phyloP scores from a whole-genome alignment of 139 green algal genomes.

The Pseudopediastrum boryanum region DNA sequence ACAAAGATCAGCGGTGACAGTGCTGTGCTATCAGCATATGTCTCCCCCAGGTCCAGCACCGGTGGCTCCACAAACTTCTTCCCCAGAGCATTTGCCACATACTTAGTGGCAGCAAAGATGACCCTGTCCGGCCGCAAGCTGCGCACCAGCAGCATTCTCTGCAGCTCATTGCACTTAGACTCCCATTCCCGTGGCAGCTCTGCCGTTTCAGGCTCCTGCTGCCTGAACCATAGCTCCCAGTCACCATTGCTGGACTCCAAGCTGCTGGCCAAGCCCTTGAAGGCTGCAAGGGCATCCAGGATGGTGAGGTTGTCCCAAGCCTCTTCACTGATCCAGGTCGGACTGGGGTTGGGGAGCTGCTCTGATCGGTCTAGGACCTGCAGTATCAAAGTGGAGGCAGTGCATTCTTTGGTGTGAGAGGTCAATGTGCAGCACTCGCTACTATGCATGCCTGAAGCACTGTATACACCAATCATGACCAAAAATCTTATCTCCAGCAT shows the following conservation, averaged over 20 bases:
- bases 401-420: too few species aligned
- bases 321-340: slow-evolving; percentile 75
- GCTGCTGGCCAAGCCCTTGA: slow-evolving; percentile 63
- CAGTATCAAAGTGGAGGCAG: not conserved
- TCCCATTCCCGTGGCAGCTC: slow-evolving; percentile 87
- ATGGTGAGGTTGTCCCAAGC: slow-evolving; percentile 84
- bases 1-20: slow-evolving; percentile 84
- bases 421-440: too few species aligned
- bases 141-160: slow-evolving; percentile 78
- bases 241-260: slow-evolving; percentile 51
- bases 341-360: slow-evolving; percentile 71
- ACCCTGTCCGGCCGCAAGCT: slow-evolving; percentile 79
- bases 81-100: slow-evolving; percentile 81
- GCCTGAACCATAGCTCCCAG: slow-evolving; percentile 74
- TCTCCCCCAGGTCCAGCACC: slow-evolving; percentile 83
- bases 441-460: too few species aligned
- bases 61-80: slow-evolving; percentile 84
- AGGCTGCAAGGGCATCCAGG: slow-evolving; percentile 76
- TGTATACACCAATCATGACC: too few species aligned
- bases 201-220: slow-evolving; percentile 67
- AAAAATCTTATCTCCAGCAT: too few species aligned
- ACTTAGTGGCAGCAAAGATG: slow-evolving; percentile 75
- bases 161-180: slow-evolving; percentile 81
- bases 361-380: slow-evolving; percentile 65
- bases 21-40: slow-evolving; percentile 65